Evolutionary conservation across 2,329 filamentous ascomycete species (phyloP), one percentile per base, ranked within the genome.

Genomic region (Diaporthe capsici): DNA sequence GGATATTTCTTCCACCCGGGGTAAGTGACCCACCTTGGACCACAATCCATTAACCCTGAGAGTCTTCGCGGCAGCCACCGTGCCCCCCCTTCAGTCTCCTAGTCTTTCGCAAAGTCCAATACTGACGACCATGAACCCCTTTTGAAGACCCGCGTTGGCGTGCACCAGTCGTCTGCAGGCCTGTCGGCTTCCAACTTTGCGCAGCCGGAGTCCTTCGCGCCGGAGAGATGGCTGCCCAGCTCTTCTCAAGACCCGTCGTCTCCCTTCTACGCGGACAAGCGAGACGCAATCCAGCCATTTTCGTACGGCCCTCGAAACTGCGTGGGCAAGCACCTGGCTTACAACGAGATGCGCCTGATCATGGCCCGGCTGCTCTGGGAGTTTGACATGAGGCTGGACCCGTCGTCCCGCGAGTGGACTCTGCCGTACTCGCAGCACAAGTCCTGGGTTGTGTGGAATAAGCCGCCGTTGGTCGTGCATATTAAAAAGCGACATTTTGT

Each of bases 131-230:
- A 75, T 37, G 77, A 75, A 12, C 70, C 77, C 17, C 76, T 75
- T 57, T 65, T 81, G 22, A 75, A 77, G 15, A 78, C 78, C 20
- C 84, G 87, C 74, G 81, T 89, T 17, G 84, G 84, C 0, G 82
- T 80, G 9, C 78, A 77, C 70, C 71, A 79, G 8, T 76, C 67
- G 20, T 55, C 75, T 22, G 78, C 80, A 4, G 81, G 79, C 17
- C 81, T 82, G 37, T 78, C 78, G 22, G 72, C 77, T 5, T 25
- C 72, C 22, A 80, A 83, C 70, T 83, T 83, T 55, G 74, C 78
- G 9, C 73, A 78, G 7, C 80, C 82, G 3, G 37, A 77, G 31
- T 58, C 75, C 7, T 84, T 84, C 65, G 74, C 78, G 9, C 83
- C 83, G 0, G 81, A 83, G 70, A 77, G 83, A 5, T 84, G 83